Evolutionary conservation across 208 protist genomes (phyloP).

Genomic region (Entamoeba invadens): DNA sequence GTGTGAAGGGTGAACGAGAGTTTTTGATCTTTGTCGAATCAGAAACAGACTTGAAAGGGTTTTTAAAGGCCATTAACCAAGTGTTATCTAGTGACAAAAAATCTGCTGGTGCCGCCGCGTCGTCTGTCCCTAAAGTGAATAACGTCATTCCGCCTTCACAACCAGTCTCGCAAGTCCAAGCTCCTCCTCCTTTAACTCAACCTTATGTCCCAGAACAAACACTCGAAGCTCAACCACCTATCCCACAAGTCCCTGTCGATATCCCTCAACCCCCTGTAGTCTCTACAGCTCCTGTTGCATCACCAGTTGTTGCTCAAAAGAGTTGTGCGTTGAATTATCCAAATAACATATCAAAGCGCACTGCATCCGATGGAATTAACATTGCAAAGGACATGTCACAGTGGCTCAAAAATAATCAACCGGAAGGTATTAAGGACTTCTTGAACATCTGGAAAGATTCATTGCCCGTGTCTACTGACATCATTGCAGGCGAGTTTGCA

Average conservation of each 20-base stretch:
- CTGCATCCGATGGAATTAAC: background rate
- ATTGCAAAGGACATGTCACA: background rate
- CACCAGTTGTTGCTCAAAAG: no score
- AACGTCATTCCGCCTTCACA: background rate
- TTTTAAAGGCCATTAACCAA: background rate
- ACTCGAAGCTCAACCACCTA: background rate
- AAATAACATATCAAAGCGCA: background rate
- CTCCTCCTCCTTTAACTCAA: background rate
- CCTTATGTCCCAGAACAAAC: background rate
- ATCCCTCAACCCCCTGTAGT: background rate
- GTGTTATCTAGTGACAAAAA: background rate
- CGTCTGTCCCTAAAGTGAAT: background rate
- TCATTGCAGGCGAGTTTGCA: background rate
- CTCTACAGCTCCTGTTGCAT: background rate
- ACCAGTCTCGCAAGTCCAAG: background rate
- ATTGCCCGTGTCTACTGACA: background rate
- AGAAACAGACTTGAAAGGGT: background rate
- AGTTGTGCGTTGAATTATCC: background rate
- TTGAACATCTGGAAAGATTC: background rate
- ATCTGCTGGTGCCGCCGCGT: no score
- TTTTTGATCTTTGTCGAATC: background rate
- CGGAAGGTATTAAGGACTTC: background rate
- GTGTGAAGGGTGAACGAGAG: background rate
- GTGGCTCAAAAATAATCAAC: background rate
- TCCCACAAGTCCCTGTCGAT: background rate